phyloP scores from a whole-genome alignment of 2,329 filamentous ascomycete genomes.

The Chrysoporthe austroafricana region DNA sequence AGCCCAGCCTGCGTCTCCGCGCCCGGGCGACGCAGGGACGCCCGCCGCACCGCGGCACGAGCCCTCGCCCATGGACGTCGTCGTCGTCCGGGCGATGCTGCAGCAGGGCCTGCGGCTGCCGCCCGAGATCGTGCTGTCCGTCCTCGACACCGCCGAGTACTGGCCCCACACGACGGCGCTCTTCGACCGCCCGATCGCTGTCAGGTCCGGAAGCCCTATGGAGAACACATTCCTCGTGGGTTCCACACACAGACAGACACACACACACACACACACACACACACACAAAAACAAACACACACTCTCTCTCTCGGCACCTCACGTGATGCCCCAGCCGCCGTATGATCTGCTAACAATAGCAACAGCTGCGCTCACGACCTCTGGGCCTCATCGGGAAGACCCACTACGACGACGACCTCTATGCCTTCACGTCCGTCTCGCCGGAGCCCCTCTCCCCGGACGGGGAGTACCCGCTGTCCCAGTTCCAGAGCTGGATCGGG shows the following conservation, averaged over 20 bases:
- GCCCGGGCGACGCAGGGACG: background rate
- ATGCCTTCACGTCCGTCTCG: slow-evolving; percentile 23
- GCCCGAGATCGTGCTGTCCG: slow-evolving; percentile 56
- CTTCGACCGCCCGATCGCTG: slow-evolving; percentile 29
- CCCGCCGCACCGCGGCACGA: slow-evolving; percentile 26
- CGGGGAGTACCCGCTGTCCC: slow-evolving; percentile 34
- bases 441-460: slow-evolving; percentile 34
- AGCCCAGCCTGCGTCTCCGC: background rate
- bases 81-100: slow-evolving; percentile 54
- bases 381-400: slow-evolving; percentile 43
- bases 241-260: background rate
- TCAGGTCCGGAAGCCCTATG: background rate
- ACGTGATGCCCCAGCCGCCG: background rate
- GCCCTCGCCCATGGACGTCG: slow-evolving; percentile 53
- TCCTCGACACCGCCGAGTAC: slow-evolving; percentile 65
- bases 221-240: slow-evolving; percentile 49
- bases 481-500: slow-evolving; percentile 43
- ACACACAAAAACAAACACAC: no score
- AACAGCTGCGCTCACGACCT: slow-evolving; percentile 46
- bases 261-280: no score
- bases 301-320: no score
- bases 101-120: slow-evolving; percentile 50
- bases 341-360: slow-evolving; percentile 15
- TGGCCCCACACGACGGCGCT: slow-evolving; percentile 56
- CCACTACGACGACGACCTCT: slow-evolving; percentile 31